Evolutionary conservation across 306 rosid species (phyloP), one percentile per base, ranked within the genome.

Genomic region (Cicer pinnatifidum): DNA sequence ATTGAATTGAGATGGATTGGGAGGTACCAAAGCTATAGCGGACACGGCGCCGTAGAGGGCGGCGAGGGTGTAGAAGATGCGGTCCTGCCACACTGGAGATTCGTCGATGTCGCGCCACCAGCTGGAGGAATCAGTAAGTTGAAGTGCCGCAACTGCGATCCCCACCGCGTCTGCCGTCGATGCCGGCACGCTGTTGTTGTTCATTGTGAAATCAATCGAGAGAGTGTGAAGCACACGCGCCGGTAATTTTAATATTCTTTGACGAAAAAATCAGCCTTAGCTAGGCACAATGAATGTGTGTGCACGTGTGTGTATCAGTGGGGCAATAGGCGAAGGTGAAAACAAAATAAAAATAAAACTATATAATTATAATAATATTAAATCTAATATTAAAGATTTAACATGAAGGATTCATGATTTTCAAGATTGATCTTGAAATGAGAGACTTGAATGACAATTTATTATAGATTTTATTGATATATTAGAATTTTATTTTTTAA

Each of bases 61-160:
- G 19, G 99, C 89, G 13, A 94, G 99, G 72, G 80, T 33, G 77
- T 72, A 84, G 76, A 87, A 91, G 53, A 94, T 82, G 46, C 89
- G 92, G 68, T 89, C 87, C 78, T 94, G 99, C 97, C 97, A 91
- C 5, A 46, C 23, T 68, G 67, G 84, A 62, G 96, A 91, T 1
- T 71, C 81, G 54, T 94, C 82, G 81, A 91, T 81, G 60, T 87
- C 87, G 11, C 82, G 77, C 99, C 99, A 91, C 97, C 96, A 94
- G 80, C 10, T 79, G 56, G 73, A 75, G 11, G 96, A 82, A 33
- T 83, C 89, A 5, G 82, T 85, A 16, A 92, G 83, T 58, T 81
- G 73, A 16, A 80, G 15, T 3, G 91, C 90, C 11, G 80, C 57
- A 77, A 89, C 88, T 52, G 81, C 52, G 15, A 17, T 16, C 11